Conservation (phyloP, 2,329 filamentous ascomycete species). For the Plenodomus biglobosus region DNA sequence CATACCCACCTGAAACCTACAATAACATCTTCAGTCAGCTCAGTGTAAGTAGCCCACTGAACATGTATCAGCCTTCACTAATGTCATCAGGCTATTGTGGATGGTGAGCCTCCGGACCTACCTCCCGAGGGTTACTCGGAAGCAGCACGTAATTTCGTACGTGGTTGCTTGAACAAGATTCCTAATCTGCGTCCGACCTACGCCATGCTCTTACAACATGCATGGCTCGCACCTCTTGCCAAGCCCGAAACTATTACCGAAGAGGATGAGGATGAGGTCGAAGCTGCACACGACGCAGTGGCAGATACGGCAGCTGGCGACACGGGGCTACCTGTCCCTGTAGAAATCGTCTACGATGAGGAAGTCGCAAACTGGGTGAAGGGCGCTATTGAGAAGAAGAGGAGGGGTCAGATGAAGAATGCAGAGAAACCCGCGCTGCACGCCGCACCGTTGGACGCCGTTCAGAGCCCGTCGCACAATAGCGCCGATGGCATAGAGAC, state of each 20-base stretch:
- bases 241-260: conserved; percentile 75
- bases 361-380: conserved; percentile 89
- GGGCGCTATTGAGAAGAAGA: conserved; percentile 67
- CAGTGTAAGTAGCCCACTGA: conserved; percentile 65
- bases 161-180: conserved; percentile 87
- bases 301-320: conserved; percentile 45
- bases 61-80: conserved; percentile 1
- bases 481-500: conserved; percentile 26
- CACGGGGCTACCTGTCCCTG: conserved; percentile 28
- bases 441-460: conserved; percentile 77
- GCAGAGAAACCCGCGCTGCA: conserved; percentile 77
- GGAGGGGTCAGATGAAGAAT: conserved; percentile 55
- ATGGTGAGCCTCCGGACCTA: conserved; percentile 90
- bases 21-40: conserved; percentile 98
- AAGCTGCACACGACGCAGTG: conserved; percentile 46
- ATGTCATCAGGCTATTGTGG: conserved; percentile 79
- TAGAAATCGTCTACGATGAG: conserved; percentile 61
- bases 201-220: conserved; percentile 81
- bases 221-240: conserved; percentile 77
- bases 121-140: conserved; percentile 77
- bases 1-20: conserved; percentile 95
- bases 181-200: conserved; percentile 94
- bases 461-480: conserved; percentile 47
- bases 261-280: conserved; percentile 64
- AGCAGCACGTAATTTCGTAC: conserved; percentile 81